Evolutionary conservation across 2,329 filamentous ascomycete species (phyloP), one percentile per base, ranked within the genome.

Genomic region (Graphilbum fragrans): DNA sequence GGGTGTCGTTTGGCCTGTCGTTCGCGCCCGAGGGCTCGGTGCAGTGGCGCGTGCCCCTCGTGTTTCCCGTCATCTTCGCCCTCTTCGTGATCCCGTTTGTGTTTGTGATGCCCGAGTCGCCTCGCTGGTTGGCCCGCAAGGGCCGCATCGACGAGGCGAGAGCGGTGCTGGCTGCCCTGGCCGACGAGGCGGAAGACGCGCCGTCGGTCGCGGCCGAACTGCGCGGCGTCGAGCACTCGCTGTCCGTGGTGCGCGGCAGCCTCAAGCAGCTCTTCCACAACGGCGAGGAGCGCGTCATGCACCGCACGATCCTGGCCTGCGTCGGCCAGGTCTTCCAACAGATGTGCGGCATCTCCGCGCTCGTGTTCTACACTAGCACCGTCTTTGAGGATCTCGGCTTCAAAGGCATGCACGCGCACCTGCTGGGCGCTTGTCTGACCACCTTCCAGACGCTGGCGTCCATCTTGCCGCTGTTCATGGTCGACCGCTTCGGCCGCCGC

Each of bases 151-250:
- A 74, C 14, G 74, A 78, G 53, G 72, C 70, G 3, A 34, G 44
- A 31, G 33, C 18, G 20, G 8, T 41, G 17, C 31, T 47, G n/a
- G 14, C 27, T 41, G 21, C 38, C 21, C 42, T 43, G 16, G 38
- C 31, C 14, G 46, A 47, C n/a, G 21, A 43, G 25, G 38, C 41
- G 17, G 42, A 45, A 22, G 47, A 48, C 39, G 66, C 66, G 5
- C 63, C 69, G 44, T 57, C 72, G 5, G 73, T 79, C 53, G 62
- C 72, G 7, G 73, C 77, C 53, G 63, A 65, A 40, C 1, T 75
- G 38, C 37, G 22, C 14, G 33, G 41, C 37, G 18, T 45, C 17
- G 44, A 37, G 23, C 33, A 42, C 14, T 47, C 44, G 5, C 42
- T 48, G 11, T 22, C 40, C 14, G n/a, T 16, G n/a, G n/a, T n/a